Percentiles rank a stretch among this genome's conserved stretches.
Evolutionary conservation across 495 filamentous ascomycete genomes (phyloP).

Genomic region (Aspergillus incahuasiensis): DNA sequence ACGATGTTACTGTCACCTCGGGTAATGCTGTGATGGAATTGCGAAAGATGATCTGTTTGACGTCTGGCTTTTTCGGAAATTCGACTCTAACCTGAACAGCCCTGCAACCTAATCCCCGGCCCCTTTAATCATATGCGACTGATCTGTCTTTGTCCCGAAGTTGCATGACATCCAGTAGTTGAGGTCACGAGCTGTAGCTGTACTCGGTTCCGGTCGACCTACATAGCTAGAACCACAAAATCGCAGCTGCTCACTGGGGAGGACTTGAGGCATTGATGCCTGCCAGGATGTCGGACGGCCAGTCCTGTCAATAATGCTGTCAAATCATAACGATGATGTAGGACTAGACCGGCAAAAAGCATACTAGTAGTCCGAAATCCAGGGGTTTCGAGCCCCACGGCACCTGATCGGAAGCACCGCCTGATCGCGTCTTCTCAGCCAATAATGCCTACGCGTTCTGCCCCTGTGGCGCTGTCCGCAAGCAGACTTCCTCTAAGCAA

Average conservation of each 20-base stretch:
- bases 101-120: neutral
- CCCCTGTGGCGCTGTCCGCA: constrained; percentile 13
- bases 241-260: neutral
- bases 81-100: neutral
- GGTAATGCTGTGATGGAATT: neutral
- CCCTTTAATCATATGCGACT: constrained; percentile 4
- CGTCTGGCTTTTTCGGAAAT: neutral
- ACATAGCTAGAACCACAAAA: neutral
- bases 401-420: constrained; percentile 7
- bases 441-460: neutral
- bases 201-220: neutral
- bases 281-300: neutral
- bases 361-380: constrained; percentile 1
- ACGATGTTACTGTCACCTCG: constrained; percentile 1
- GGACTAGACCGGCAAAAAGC: too few species aligned
- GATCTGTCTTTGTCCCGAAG: neutral
- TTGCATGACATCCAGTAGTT: neutral
- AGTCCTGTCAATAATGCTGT: neutral
- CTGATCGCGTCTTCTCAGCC: neutral
- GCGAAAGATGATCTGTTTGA: neutral
- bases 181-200: constrained; percentile 2
- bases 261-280: neutral
- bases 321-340: too few species aligned
- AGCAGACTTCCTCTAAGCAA: neutral
- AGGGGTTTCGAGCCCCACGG: constrained; percentile 13